These are phyloP conservation scores for Agrocybe chaxingu DNA, from an alignment of 768 basidiomycete genomes.

Conservation along the genomic window DNA sequence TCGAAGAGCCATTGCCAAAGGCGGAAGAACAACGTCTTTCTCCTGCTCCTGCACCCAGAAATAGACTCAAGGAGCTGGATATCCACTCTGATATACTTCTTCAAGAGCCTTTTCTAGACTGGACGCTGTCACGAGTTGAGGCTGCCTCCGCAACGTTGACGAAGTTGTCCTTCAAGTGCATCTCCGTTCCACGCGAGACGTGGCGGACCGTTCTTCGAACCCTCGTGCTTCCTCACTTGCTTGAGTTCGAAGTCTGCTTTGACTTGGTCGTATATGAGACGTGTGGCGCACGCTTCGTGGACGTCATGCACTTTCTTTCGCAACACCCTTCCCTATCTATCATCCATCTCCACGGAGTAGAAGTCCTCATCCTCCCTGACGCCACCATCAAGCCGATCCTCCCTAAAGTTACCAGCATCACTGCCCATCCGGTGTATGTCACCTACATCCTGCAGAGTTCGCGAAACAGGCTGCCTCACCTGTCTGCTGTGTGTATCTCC, in stretches of 20 bases:
- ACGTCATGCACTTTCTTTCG: conserved; percentile 2
- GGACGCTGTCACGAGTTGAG: conserved; percentile 1
- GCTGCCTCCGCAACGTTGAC: neutral
- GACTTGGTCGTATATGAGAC: neutral
- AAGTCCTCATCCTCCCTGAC: neutral
- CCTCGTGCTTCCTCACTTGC: neutral
- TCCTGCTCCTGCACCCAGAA: no score
- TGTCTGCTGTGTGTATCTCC: conserved; percentile 5
- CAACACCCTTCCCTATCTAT: conserved; percentile 2
- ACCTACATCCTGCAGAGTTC: neutral
- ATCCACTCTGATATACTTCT: conserved; percentile 9
- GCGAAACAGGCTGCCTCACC: neutral
- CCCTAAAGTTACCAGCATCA: conserved; percentile 3
- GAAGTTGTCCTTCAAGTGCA: conserved; percentile 1
- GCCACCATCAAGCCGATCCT: conserved; percentile 1
- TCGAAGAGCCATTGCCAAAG: neutral
- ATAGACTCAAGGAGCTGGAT: neutral
- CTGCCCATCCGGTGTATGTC: conserved; percentile 5
- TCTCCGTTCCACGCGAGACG: neutral
- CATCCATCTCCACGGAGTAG: conserved; percentile 5
- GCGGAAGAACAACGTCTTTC: no score
- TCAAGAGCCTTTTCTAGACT: conserved; percentile 3
- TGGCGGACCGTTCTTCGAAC: neutral
- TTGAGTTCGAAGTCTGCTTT: conserved; percentile 3
- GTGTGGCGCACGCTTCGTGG: neutral